Base-by-base conservation (phyloP, 2,329 filamentous ascomycete species). In the Fusarium albosuccineum region DNA sequence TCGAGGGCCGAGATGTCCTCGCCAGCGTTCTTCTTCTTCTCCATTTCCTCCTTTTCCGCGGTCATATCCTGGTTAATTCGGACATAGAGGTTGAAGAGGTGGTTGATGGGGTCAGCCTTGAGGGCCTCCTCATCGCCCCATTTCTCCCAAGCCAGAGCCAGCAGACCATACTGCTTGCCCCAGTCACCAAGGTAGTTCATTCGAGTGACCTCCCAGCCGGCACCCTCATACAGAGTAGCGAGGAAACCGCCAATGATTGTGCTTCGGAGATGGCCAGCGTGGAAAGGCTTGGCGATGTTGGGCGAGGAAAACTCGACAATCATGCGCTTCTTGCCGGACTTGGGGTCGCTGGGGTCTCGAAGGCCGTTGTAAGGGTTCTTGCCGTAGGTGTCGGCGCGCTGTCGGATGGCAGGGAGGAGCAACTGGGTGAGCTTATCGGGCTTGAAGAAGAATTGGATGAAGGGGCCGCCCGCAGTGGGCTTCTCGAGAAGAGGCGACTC, bases 201-300 rank as follows among this genome's bases (percentile, higher is more conserved):
- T 57, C 90, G 85, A 53, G 84, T 79, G 1, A 93, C 90, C 36
- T 94, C 88, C 91, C 91, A 94, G 50, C 91, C 92, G 34, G 88
- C 88, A 33, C 82, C 82, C 71, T 90, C 85, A 76, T 93, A 91
- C 16, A 93, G 79, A 75, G 93, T 93, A 22, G 90, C 82, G 40
- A 94, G 82, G 80, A 93, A 94, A 39, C 91, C 91, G 49, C 91
- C 91, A 63, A 94, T 93, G 74, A 94, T 93, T 37, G 91, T 94
- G 71, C 89, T 91, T 73, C 92, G 86, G 72, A 94, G 82, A 78
- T 94, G 91, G 11, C 91, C 91, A 39, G 91, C 91, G 75, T 93
- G 91, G 82, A 94, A 94, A 26, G 91, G 92, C 80, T 95, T 95
- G 45, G 92, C 92, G 62, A 96, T 94, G 77, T 96, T 96, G 51